A percentile compares a stretch with the other conserved stretches of the same genome.
Conservation (phyloP, 1,284 basidiomycete genomes). For the Ustanciosporium gigantosporum region DNA sequence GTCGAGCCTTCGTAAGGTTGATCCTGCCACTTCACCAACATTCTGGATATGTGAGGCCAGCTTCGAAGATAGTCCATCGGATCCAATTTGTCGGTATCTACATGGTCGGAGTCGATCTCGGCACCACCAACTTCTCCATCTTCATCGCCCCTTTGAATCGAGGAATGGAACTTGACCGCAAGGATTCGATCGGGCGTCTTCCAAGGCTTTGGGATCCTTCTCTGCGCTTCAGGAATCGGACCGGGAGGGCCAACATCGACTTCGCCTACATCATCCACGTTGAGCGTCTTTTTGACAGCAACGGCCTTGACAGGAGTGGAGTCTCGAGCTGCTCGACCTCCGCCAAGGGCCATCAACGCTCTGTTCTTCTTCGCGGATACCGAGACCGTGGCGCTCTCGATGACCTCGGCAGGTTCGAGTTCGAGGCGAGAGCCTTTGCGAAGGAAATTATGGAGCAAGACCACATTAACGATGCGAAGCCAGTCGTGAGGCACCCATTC, state of each 20-base stretch:
- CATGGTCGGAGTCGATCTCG: constrained; percentile 18
- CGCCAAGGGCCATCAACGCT: constrained; percentile 19
- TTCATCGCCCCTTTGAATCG: constrained; percentile 13
- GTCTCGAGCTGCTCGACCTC: constrained; percentile 1
- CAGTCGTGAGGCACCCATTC: constrained; percentile 48
- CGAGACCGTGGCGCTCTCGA: not conserved
- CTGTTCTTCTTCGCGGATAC: constrained; percentile 6
- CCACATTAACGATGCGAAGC: constrained; percentile 24
- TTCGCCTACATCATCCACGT: constrained; percentile 31
- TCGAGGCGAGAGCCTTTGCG: constrained; percentile 36
- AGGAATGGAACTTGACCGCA: constrained; percentile 28
- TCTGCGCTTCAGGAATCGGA: constrained; percentile 39
- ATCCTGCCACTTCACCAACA: constrained; percentile 79
- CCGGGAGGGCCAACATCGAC: constrained; percentile 36
- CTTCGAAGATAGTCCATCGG: constrained; percentile 21
- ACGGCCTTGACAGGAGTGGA: constrained; percentile 5
- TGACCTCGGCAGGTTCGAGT: constrained; percentile 27
- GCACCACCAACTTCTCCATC: constrained; percentile 21
- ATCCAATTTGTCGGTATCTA: constrained; percentile 13
- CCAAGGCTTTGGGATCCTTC: constrained; percentile 38
- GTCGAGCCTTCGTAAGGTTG: constrained; percentile 87
- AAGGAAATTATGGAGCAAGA: constrained; percentile 16
- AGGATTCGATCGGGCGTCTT: constrained; percentile 45
- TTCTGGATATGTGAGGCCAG: constrained; percentile 23
- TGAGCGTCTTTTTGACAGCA: constrained; percentile 25